Evolutionary conservation across 2,329 filamentous ascomycete species (phyloP).

Genomic region (Colletotrichum sp.): DNA sequence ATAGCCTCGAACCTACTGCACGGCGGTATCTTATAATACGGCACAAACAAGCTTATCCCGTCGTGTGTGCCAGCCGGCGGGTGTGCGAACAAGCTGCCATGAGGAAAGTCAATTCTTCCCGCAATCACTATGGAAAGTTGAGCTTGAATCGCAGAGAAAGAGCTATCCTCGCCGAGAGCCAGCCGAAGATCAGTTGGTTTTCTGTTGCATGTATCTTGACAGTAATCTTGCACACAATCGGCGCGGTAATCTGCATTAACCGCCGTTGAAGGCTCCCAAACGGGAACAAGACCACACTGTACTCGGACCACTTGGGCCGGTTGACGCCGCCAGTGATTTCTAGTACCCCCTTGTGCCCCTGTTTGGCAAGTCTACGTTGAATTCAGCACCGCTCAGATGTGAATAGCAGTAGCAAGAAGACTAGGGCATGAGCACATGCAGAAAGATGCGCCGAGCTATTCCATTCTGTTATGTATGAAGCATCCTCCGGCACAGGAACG

Average conservation of each 20-base stretch:
- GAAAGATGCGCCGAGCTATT: background rate
- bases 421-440: background rate
- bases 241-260: background rate
- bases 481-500: background rate
- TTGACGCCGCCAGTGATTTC: background rate
- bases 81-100: background rate
- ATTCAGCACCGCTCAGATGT: rapidly evolving
- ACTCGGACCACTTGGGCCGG: background rate
- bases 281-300: background rate
- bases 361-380: background rate
- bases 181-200: background rate
- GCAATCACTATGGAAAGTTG: background rate
- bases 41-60: background rate
- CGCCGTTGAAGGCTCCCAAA: background rate
- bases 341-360: background rate
- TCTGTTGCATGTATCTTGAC: background rate
- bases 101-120: background rate
- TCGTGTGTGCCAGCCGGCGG: background rate
- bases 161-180: background rate
- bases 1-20: background rate
- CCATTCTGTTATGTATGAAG: background rate
- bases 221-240: background rate
- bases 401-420: background rate
- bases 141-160: background rate
- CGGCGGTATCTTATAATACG: background rate